phyloP scores from a whole-genome alignment of 108 stramenopile species.

The Cyclostephanos tholiformis region DNA sequence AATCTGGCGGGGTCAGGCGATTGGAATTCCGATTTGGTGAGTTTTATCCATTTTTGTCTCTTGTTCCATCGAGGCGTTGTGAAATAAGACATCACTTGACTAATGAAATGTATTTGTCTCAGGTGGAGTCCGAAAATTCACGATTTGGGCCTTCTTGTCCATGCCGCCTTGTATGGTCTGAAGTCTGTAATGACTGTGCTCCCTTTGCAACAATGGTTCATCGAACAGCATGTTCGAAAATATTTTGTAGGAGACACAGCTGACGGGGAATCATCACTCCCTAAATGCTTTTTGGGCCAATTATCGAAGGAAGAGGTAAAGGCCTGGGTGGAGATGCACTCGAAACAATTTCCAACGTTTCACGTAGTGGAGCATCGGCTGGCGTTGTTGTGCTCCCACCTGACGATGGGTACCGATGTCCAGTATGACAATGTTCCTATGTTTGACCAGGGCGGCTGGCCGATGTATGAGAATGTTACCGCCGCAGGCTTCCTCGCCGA shows the following conservation, averaged over 20 bases:
- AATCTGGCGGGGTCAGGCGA: slow-evolving; percentile 51
- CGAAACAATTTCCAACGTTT: slow-evolving; percentile 63
- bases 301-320: slow-evolving; percentile 47
- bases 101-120: background rate
- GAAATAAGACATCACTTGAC: background rate
- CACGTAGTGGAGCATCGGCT: slow-evolving; percentile 70
- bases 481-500: slow-evolving; percentile 20
- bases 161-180: slow-evolving; percentile 66
- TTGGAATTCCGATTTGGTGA: slow-evolving; percentile 75
- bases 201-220: slow-evolving; percentile 23
- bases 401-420: slow-evolving; percentile 38
- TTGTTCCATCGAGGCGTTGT: background rate
- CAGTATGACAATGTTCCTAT: slow-evolving; percentile 79
- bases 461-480: slow-evolving; percentile 42
- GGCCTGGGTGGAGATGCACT: slow-evolving; percentile 62
- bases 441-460: slow-evolving; percentile 88
- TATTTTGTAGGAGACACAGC: slow-evolving; percentile 50
- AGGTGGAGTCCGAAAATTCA: slow-evolving; percentile 85
- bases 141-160: slow-evolving; percentile 68
- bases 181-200: slow-evolving; percentile 47
- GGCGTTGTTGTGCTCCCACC: slow-evolving; percentile 65
- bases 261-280: slow-evolving; percentile 29
- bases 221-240: slow-evolving; percentile 55
- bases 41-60: background rate
- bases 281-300: slow-evolving; percentile 21